phyloP scores from a whole-genome alignment of 768 basidiomycete genomes.

The Trametes elegans region DNA sequence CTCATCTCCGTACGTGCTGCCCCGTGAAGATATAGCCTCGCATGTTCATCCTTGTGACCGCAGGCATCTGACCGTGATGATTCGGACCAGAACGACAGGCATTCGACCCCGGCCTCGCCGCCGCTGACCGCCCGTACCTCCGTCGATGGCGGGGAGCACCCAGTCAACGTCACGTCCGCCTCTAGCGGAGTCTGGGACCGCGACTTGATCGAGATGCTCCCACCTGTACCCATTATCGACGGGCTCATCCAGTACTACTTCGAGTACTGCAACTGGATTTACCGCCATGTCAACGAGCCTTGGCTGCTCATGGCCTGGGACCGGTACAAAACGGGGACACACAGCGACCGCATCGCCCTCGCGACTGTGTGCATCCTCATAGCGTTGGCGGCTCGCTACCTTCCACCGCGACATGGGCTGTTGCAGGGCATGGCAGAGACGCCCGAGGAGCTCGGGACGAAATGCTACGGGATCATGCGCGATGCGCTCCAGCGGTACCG shows the following conservation, averaged over 20 bases:
- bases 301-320: slow-evolving; percentile 67
- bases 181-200: slow-evolving; percentile 54
- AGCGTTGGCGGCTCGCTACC: slow-evolving; percentile 70
- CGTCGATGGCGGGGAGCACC: slow-evolving; percentile 41
- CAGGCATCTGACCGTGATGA: slow-evolving; percentile 22
- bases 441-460: slow-evolving; percentile 58
- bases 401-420: slow-evolving; percentile 62
- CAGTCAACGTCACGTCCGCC: slow-evolving; percentile 26
- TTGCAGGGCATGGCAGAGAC: slow-evolving; percentile 49
- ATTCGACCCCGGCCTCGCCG: slow-evolving; percentile 10
- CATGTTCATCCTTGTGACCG: slow-evolving; percentile 11
- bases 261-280: slow-evolving; percentile 87
- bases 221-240: slow-evolving; percentile 66
- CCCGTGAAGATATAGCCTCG: slow-evolving; percentile 37
- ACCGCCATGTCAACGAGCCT: slow-evolving; percentile 68
- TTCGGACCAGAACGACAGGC: slow-evolving; percentile 20
- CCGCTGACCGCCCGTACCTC: slow-evolving; percentile 20
- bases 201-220: slow-evolving; percentile 67
- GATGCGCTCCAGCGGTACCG: slow-evolving; percentile 61
- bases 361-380: slow-evolving; percentile 74
- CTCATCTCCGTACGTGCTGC: slow-evolving; percentile 51
- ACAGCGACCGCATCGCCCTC: slow-evolving; percentile 65
- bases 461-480: slow-evolving; percentile 69
- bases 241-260: slow-evolving; percentile 75
- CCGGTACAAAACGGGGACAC: slow-evolving; percentile 66